Conservation (phyloP, 768 basidiomycete genomes). For the Wakefieldia striispora region DNA sequence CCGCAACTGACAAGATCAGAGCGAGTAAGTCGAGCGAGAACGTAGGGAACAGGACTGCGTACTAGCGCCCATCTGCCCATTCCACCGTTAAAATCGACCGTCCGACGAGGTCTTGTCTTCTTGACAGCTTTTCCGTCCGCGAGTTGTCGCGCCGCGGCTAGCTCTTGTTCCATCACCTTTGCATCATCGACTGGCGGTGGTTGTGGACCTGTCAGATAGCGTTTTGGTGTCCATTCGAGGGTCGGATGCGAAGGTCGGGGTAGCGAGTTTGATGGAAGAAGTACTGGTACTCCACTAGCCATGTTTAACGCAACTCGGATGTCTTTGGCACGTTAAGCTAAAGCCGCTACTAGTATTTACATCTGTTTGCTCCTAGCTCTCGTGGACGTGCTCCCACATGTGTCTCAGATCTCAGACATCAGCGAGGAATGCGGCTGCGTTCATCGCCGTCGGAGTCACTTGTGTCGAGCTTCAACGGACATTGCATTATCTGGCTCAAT, state of each 20-base stretch:
- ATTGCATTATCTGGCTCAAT: no score
- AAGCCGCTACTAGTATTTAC: neutral
- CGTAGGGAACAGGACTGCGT: slow-evolving; percentile 25
- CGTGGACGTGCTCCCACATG: no score
- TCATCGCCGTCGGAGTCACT: no score
- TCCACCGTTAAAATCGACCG: slow-evolving; percentile 92
- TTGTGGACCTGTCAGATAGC: slow-evolving; percentile 62
- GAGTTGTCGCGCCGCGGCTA: slow-evolving; percentile 67
- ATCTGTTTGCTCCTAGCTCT: neutral
- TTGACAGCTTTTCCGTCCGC: slow-evolving; percentile 82
- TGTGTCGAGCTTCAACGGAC: no score
- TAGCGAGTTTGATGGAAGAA: slow-evolving; percentile 48
- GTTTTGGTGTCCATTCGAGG: slow-evolving; percentile 74
- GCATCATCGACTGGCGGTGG: slow-evolving; percentile 80
- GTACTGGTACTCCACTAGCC: slow-evolving; percentile 43
- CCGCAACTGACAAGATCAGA: slow-evolving; percentile 46
- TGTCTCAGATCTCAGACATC: no score
- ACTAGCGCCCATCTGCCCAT: slow-evolving; percentile 87
- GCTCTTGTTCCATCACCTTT: slow-evolving; percentile 73
- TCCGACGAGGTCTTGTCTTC: slow-evolving; percentile 89
- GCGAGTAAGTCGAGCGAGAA: neutral
- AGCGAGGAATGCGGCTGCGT: no score
- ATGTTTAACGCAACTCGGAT: slow-evolving; percentile 3
- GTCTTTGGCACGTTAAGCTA: no score
- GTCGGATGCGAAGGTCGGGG: slow-evolving; percentile 39